Percentiles rank a stretch among this genome's conserved stretches.
Evolutionary conservation across 2,329 filamentous ascomycete genomes (phyloP).

Genomic region (Talaromyces piceae): DNA sequence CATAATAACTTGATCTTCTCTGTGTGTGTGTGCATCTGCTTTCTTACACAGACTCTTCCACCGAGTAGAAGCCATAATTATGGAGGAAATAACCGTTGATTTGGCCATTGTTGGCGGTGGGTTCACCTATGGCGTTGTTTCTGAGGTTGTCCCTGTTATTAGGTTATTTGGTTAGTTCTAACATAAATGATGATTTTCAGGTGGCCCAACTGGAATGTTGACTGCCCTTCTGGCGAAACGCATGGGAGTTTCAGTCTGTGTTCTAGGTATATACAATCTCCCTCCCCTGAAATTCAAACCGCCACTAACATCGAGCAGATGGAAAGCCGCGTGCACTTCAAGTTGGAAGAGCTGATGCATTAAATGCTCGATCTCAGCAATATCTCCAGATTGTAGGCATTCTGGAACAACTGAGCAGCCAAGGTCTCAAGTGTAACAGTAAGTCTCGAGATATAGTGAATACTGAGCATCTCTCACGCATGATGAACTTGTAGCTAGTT

Average conservation of each 20-base stretch:
- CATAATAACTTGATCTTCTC: neutral
- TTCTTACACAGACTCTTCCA: neutral
- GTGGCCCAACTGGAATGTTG: neutral
- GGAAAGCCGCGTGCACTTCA: neutral
- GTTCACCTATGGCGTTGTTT: neutral
- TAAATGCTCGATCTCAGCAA: slow-evolving; percentile 6
- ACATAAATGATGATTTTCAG: neutral
- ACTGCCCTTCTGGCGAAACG: neutral
- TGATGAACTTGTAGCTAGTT: neutral
- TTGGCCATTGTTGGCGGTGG: neutral
- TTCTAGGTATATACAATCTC: neutral
- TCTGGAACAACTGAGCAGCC: slow-evolving; percentile 1
- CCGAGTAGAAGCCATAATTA: neutral
- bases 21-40: neutral
- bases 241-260: neutral
- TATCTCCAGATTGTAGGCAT: slow-evolving; percentile 7
- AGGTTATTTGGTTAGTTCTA: neutral
- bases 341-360: slow-evolving; percentile 4
- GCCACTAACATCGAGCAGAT: neutral
- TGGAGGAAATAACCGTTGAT: neutral
- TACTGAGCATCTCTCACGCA: neutral
- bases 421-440: slow-evolving; percentile 9
- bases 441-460: neutral
- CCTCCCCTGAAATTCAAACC: neutral
- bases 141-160: too few relatives aligned